Evolutionary conservation across 495 filamentous ascomycete genomes (phyloP), one percentile per base, ranked within the genome.

Genomic region (Massariosphaeria phaeospora): DNA sequence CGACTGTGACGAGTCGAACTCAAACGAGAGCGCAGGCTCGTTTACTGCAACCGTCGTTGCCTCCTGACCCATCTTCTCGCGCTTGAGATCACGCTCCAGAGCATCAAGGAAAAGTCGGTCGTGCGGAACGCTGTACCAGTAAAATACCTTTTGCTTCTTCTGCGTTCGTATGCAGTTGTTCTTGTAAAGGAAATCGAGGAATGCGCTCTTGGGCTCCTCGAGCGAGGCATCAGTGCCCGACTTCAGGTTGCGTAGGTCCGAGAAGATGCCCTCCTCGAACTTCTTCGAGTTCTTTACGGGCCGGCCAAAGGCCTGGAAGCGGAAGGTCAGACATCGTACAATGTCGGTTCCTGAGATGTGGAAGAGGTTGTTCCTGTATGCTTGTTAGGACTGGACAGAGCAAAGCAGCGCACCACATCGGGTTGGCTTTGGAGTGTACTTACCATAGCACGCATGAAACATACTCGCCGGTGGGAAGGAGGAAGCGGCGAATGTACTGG

Each of bases 61-160:
- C 70, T 98, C 93, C 74, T 98, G 93, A 57, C 85, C 84, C 91
- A 96, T 96, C 79, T 98, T 98, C 75, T 98, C 93, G 64, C 93
- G 81, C 81, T 98, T 98, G 68, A 98, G 71, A 67, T 98, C 93
- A 52, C 93, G 84, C 75, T 98, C 93, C 68, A 98, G 76, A 38
- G 93, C 93, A 76, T 98, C 93, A 49, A 97, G 83, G 73, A 98
- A 98, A 33, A 98, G 82, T 29, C 93, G 82, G 74, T 98, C 93
- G 70, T 98, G 93, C 6, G 93, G 93, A 48, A 98, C 93, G 73
- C 91, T 96, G 71, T 98, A 98, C 93, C 93, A 98, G 73, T 96
- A 98, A 65, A 98, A 98, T 61, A 98, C 93, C 76, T 98, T 98
- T 67, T 98, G 93, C 79, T 98, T 98, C 82, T 98, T 98, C 72